These are phyloP conservation scores for Magnusiomyces suaveolens DNA, from an alignment of 1,139 yeast species.

Conservation along the genomic window DNA sequence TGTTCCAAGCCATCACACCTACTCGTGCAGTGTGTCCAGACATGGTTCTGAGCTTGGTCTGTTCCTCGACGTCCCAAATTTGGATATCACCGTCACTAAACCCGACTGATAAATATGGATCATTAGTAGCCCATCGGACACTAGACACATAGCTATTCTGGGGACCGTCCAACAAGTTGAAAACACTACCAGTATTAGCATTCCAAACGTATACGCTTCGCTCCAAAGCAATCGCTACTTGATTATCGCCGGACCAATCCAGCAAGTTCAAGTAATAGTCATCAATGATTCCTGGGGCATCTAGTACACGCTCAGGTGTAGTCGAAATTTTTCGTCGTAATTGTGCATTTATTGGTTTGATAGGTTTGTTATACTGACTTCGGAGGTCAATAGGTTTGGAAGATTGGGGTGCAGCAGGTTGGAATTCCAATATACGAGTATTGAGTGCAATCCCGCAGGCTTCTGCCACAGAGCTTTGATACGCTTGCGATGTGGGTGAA, in stretches of 20 bases:
- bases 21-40: constrained; percentile 62
- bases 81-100: constrained; percentile 76
- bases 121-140: constrained; percentile 86
- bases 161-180: constrained; percentile 51
- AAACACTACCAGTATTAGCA: constrained; percentile 75
- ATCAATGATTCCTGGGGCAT: constrained; percentile 91
- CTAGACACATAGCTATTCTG: constrained; percentile 48
- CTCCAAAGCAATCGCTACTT: constrained; percentile 83
- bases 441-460: constrained; percentile 87
- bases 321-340: constrained; percentile 64
- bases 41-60: constrained; percentile 67
- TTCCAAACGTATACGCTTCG: constrained; percentile 86
- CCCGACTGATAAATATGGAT: constrained; percentile 78
- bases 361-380: constrained; percentile 33
- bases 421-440: constrained; percentile 75
- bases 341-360: constrained; percentile 46
- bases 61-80: constrained; percentile 88
- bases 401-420: constrained; percentile 77
- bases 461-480: constrained; percentile 81
- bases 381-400: constrained; percentile 47
- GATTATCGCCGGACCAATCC: constrained; percentile 79
- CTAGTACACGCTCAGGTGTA: constrained; percentile 87
- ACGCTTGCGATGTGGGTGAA: constrained; percentile 24
- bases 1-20: constrained; percentile 80
- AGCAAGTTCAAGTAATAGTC: constrained; percentile 83